Conservation (phyloP, 352 stramenopile species). For the Phytophthora cactorum region DNA sequence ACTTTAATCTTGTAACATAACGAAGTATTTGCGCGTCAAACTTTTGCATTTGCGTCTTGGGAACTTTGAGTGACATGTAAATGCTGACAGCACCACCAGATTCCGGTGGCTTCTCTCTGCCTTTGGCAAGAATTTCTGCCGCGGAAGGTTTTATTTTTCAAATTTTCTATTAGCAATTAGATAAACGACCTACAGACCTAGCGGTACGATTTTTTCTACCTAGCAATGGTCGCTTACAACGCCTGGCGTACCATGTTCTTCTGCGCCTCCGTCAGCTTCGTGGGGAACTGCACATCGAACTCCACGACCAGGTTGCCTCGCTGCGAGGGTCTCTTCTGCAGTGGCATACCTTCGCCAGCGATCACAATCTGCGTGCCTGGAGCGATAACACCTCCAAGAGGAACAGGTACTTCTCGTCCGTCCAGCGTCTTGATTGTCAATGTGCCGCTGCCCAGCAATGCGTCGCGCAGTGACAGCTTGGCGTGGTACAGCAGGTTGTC, state of each 20-base stretch:
- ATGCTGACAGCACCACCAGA: conserved; percentile 12
- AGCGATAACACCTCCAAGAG: conserved; percentile 91
- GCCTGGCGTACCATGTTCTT: conserved; percentile 77
- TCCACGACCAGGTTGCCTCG: conserved; percentile 96
- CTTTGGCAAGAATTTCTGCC: too few species aligned
- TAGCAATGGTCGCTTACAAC: conserved; percentile 47
- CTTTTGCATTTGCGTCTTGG: not conserved
- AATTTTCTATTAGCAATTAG: conserved; percentile 28
- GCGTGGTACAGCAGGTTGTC: conserved; percentile 96
- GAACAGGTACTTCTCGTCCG: conserved; percentile 89
- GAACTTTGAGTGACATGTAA: not conserved
- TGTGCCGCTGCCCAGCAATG: conserved; percentile 92
- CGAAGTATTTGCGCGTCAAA: conserved; percentile 8
- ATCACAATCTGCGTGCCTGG: conserved; percentile 93
- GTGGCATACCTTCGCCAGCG: conserved; percentile 96
- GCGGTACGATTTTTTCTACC: not conserved
- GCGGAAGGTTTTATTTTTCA: conserved; percentile 6
- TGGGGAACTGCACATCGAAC: conserved; percentile 97
- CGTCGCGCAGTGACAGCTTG: conserved; percentile 96
- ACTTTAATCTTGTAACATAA: conserved; percentile 35
- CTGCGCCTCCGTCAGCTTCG: conserved; percentile 81
- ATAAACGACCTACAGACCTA: conserved; percentile 22
- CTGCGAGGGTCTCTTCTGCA: conserved; percentile 77
- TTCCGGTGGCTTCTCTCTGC: conserved; percentile 1
- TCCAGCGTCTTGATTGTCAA: conserved; percentile 95